These are phyloP conservation scores for Trichoderma cornu-damae DNA, from an alignment of 2,329 filamentous ascomycete species.

Conservation along the genomic window DNA sequence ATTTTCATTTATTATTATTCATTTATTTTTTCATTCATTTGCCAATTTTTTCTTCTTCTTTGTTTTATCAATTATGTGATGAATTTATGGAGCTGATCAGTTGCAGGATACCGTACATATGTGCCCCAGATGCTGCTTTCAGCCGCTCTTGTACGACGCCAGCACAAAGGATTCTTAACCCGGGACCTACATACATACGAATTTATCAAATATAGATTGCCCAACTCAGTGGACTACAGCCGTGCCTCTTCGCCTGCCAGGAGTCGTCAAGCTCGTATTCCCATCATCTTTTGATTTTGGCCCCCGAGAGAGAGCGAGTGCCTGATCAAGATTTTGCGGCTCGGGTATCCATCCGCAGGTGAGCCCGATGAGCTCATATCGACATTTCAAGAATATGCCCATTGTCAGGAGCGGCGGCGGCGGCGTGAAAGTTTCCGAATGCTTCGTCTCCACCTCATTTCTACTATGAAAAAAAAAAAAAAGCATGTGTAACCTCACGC, in stretches of 20 bases:
- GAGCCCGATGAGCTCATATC: background rate
- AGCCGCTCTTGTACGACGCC: background rate
- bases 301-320: background rate
- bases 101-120: background rate
- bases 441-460: background rate
- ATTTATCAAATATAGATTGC: slow-evolving; percentile 3
- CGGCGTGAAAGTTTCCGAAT: background rate
- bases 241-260: background rate
- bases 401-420: too few relatives aligned
- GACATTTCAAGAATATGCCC: background rate
- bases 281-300: background rate
- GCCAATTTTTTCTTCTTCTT: background rate
- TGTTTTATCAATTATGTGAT: background rate
- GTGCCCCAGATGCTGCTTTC: background rate
- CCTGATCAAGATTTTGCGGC: background rate
- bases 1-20: too few relatives aligned
- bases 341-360: background rate
- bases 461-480: background rate
- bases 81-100: background rate
- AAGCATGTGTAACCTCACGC: background rate
- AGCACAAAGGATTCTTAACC: background rate
- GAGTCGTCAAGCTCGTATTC: background rate
- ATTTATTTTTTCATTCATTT: too few relatives aligned
- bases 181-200: background rate
- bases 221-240: too few relatives aligned